Conservation (phyloP, 2,329 filamentous ascomycete genomes). For the Fusarium citri region DNA sequence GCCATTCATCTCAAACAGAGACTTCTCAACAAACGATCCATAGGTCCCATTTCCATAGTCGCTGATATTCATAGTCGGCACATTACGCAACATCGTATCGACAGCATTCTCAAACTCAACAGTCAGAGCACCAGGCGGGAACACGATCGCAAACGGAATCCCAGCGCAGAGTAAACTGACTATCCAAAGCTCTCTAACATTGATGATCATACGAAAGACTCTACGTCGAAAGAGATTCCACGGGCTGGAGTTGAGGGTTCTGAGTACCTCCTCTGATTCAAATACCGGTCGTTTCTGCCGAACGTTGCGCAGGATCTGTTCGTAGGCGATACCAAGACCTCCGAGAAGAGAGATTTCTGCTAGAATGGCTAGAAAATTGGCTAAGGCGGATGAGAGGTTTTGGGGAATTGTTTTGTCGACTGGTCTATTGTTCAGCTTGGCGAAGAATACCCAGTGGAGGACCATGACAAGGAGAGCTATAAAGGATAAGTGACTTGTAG, state of each 20-base stretch:
- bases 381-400: neutral
- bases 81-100: fast-evolving
- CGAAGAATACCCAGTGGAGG: neutral
- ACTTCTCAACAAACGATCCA: neutral
- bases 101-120: neutral
- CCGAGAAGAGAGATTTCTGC: neutral
- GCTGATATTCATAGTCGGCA: neutral
- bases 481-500: fast-evolving
- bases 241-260: neutral
- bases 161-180: neutral
- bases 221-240: neutral
- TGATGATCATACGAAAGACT: neutral
- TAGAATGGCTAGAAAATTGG: neutral
- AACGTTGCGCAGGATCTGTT: neutral
- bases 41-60: neutral
- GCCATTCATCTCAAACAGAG: neutral
- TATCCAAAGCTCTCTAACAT: neutral
- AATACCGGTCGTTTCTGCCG: too few species aligned
- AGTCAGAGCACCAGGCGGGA: neutral
- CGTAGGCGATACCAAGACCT: neutral
- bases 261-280: neutral
- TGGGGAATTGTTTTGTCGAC: neutral
- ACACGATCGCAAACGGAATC: neutral
- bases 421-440: neutral
- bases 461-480: neutral